Conservation (phyloP, 2,329 filamentous ascomycete species). For the Waltergamsia citrina region DNA sequence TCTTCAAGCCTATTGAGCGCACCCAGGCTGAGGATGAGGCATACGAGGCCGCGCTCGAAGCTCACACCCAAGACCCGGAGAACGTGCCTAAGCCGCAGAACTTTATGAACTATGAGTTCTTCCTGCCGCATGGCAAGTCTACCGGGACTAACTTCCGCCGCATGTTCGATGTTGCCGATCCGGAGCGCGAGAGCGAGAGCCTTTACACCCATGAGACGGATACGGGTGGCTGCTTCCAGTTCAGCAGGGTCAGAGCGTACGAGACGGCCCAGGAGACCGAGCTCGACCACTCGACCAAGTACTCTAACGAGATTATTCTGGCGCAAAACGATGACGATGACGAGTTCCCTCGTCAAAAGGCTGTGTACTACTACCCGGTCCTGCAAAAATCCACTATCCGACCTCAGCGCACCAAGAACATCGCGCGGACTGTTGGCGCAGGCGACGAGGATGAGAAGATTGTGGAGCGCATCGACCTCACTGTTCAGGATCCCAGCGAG, state of each 20-base stretch:
- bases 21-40: constrained; percentile 43
- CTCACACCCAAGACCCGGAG: constrained; percentile 46
- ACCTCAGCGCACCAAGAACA: constrained; percentile 54
- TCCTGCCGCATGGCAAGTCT: constrained; percentile 39
- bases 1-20: constrained; percentile 51
- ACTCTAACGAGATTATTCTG: constrained; percentile 53
- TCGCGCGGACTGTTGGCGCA: constrained; percentile 41
- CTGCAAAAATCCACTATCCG: constrained; percentile 54
- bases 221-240: constrained; percentile 44
- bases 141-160: constrained; percentile 47
- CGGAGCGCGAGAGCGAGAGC: constrained; percentile 40
- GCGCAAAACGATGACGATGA: constrained; percentile 44
- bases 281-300: constrained; percentile 48
- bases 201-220: constrained; percentile 44
- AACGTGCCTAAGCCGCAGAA: constrained; percentile 46
- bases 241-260: constrained; percentile 53
- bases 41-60: constrained; percentile 39
- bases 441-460: constrained; percentile 39
- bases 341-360: constrained; percentile 40
- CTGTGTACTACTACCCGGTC: constrained; percentile 59
- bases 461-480: constrained; percentile 46
- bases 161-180: constrained; percentile 49
- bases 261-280: constrained; percentile 52
- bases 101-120: constrained; percentile 58
- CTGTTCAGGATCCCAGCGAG: constrained; percentile 45